Percentiles rank a stretch among this genome's conserved stretches.
These are phyloP conservation scores for Suhomyces sp. DNA, from an alignment of 805 yeast genomes.

Conservation along the genomic window DNA sequence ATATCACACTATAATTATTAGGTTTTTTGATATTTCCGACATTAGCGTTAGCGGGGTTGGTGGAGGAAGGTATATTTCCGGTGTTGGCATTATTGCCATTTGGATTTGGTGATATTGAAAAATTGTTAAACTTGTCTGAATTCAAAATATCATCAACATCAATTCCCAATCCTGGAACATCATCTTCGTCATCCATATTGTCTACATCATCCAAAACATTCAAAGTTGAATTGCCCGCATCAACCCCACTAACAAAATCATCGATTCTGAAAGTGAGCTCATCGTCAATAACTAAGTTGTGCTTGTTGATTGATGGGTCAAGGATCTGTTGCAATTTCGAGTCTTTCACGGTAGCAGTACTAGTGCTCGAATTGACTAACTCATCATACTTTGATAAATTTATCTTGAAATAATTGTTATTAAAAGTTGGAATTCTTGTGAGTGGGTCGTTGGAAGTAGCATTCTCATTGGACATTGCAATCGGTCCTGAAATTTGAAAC, in stretches of 20 bases:
- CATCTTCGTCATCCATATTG: constrained; percentile 34
- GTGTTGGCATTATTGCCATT: neutral
- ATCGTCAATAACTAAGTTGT: constrained; percentile 28
- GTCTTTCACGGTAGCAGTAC: constrained; percentile 4
- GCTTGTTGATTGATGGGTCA: constrained; percentile 19
- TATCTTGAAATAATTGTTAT: constrained; percentile 35
- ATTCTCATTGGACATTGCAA: neutral
- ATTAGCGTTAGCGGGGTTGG: neutral
- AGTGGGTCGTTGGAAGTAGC: too few species aligned
- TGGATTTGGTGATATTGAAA: constrained; percentile 20
- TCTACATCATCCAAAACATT: constrained; percentile 27
- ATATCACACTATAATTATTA: constrained; percentile 20
- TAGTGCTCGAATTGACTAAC: constrained; percentile 10
- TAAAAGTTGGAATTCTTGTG: constrained; percentile 35
- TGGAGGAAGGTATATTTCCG: neutral
- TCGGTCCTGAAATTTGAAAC: too few species aligned
- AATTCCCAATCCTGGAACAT: constrained; percentile 40
- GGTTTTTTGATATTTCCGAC: constrained; percentile 13
- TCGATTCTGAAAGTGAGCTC: constrained; percentile 37
- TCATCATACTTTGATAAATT: constrained; percentile 37
- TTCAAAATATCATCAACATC: constrained; percentile 44
- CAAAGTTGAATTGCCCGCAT: constrained; percentile 17
- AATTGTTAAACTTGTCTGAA: constrained; percentile 37
- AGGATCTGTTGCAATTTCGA: constrained; percentile 11
- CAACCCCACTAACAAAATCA: constrained; percentile 32